Conservation (phyloP, 2,329 filamentous ascomycete genomes). For the Cordyceps fumosorosea region DNA sequence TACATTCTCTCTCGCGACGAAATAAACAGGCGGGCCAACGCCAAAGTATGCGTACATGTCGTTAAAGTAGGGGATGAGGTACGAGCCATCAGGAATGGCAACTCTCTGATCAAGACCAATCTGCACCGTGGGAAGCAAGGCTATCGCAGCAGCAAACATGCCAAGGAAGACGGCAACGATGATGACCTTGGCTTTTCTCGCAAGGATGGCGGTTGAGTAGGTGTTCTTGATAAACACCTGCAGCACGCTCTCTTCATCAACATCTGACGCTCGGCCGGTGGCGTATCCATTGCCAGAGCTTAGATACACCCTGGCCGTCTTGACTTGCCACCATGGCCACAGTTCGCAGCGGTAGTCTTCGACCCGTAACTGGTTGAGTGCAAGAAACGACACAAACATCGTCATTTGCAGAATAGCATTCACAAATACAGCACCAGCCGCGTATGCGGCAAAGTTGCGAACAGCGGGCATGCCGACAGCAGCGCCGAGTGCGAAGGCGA, state of each 20-base stretch:
- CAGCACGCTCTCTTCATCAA: slow-evolving; percentile 74
- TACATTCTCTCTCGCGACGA: slow-evolving; percentile 77
- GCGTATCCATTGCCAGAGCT: slow-evolving; percentile 49
- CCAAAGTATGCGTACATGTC: slow-evolving; percentile 91
- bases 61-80: slow-evolving; percentile 93
- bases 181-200: slow-evolving; percentile 69
- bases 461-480: slow-evolving; percentile 98
- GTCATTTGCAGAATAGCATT: slow-evolving; percentile 96
- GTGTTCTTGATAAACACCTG: slow-evolving; percentile 85
- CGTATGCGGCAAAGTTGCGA: slow-evolving; percentile 93
- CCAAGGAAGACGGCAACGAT: slow-evolving; percentile 80
- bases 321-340: slow-evolving; percentile 80
- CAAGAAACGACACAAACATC: slow-evolving; percentile 88
- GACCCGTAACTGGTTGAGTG: slow-evolving; percentile 84
- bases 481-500: slow-evolving; percentile 85
- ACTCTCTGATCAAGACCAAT: slow-evolving; percentile 92
- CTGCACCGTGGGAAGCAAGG: slow-evolving; percentile 75
- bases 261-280: slow-evolving; percentile 57
- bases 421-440: slow-evolving; percentile 91
- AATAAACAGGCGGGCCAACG: slow-evolving; percentile 89
- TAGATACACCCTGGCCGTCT: slow-evolving; percentile 63
- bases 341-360: slow-evolving; percentile 87
- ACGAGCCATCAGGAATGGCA: slow-evolving; percentile 87
- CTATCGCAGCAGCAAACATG: slow-evolving; percentile 76
- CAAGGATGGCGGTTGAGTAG: slow-evolving; percentile 77